These are phyloP conservation scores for Penicillium silybi DNA, from an alignment of 495 filamentous ascomycete genomes.

Conservation along the genomic window DNA sequence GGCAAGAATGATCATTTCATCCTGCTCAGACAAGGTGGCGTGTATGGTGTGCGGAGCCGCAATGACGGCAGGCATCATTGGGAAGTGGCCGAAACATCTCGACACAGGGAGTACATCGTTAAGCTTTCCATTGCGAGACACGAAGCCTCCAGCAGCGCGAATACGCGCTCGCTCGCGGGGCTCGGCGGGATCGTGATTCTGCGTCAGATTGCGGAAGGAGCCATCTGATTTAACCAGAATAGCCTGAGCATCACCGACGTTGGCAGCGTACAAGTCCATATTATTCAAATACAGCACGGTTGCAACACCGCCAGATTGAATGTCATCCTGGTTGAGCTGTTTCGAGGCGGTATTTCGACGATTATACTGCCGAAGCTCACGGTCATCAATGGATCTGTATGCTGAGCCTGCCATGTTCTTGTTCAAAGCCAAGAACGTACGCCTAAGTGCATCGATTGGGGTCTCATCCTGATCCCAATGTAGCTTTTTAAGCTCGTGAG, in stretches of 20 bases:
- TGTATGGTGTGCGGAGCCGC: constrained; percentile 83
- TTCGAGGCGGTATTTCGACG: constrained; percentile 65
- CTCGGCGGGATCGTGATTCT: constrained; percentile 90
- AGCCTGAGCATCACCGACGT: constrained; percentile 91
- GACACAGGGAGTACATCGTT: constrained; percentile 91
- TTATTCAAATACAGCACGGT: constrained; percentile 86
- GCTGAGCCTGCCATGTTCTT: constrained; percentile 88
- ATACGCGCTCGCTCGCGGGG: constrained; percentile 79
- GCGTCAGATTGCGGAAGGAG: constrained; percentile 71
- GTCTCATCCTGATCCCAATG: constrained; percentile 54
- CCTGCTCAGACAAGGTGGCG: constrained; percentile 75
- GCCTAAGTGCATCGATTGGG: constrained; percentile 75
- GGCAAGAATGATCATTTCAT: constrained; percentile 90
- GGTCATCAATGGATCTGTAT: constrained; percentile 73
- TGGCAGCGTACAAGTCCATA: constrained; percentile 89
- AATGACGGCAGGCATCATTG: constrained; percentile 88
- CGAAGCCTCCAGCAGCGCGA: constrained; percentile 90
- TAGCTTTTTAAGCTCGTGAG: constrained; percentile 68
- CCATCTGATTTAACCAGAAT: constrained; percentile 89
- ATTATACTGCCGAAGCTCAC: constrained; percentile 58
- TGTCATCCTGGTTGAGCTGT: constrained; percentile 78
- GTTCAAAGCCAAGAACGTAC: constrained; percentile 85
- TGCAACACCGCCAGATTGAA: constrained; percentile 84
- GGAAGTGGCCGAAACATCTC: constrained; percentile 89
- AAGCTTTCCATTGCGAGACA: constrained; percentile 87